phyloP scores from a whole-genome alignment of 805 yeast genomes.

The Metschnikowia drakensbergensis region DNA sequence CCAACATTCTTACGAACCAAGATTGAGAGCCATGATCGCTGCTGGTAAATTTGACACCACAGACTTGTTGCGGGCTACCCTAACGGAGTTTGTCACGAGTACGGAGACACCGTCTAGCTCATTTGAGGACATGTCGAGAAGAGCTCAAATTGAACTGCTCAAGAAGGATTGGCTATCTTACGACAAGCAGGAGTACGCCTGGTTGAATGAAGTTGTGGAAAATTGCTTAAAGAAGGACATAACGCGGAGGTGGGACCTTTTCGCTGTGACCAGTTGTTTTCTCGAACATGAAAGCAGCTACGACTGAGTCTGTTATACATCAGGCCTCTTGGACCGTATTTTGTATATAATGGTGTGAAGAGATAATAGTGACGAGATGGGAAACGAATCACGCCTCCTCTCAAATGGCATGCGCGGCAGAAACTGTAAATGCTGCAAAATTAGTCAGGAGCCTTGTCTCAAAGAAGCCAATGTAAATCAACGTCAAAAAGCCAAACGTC shows the following conservation, averaged over 20 bases:
- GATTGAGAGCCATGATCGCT: constrained; percentile 66
- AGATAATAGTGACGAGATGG: not conserved
- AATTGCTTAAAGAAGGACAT: constrained; percentile 55
- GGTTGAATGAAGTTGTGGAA: constrained; percentile 36
- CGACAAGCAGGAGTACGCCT: constrained; percentile 21
- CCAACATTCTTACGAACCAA: constrained; percentile 77
- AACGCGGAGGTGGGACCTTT: constrained; percentile 49
- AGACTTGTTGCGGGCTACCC: constrained; percentile 41
- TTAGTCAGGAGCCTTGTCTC: not conserved
- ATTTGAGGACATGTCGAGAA: constrained; percentile 13
- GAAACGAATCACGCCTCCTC: not conserved
- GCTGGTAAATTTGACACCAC: constrained; percentile 58
- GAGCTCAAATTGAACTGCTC: constrained; percentile 9
- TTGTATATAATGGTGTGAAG: not conserved
- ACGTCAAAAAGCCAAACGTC: not conserved
- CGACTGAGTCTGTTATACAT: not conserved
- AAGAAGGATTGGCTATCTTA: constrained; percentile 19
- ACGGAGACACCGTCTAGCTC: constrained; percentile 15
- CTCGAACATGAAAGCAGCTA: not conserved
- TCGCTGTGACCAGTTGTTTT: constrained; percentile 24
- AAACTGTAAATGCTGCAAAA: not conserved
- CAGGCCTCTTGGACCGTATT: too few relatives aligned
- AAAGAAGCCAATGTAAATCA: not conserved
- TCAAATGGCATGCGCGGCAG: not conserved
- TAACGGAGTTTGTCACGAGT: constrained; percentile 26